These are phyloP conservation scores for Entrophospora sp. DNA, from an alignment of 192 early-diverging fungal species.

Conservation along the genomic window DNA sequence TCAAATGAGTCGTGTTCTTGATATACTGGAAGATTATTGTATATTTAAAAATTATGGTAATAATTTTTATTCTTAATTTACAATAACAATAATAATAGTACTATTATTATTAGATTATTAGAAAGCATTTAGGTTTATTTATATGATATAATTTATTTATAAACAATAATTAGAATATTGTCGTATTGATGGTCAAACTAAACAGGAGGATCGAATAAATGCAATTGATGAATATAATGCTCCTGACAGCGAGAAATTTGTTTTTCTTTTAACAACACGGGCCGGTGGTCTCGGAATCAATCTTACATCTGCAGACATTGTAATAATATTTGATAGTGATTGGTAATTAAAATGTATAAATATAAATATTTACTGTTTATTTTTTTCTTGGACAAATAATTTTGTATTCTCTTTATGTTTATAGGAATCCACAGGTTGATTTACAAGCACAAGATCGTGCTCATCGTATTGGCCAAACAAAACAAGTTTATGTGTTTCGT, in stretches of 20 bases:
- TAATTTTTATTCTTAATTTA: too few relatives aligned
- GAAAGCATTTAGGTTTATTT: neutral
- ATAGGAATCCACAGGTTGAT: conserved; percentile 76
- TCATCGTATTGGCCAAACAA: conserved; percentile 98
- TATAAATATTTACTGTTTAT: neutral
- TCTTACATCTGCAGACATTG: conserved; percentile 89
- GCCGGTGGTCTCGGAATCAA: conserved; percentile 98
- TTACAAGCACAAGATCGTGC: conserved; percentile 95
- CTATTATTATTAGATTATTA: too few relatives aligned
- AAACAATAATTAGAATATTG: conserved; percentile 59
- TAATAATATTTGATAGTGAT: conserved; percentile 94
- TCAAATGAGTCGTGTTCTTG: conserved; percentile 97
- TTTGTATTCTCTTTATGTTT: neutral
- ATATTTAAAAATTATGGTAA: conserved; percentile 74
- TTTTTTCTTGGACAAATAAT: neutral
- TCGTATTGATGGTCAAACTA: conserved; percentile 93
- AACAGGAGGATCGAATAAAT: conserved; percentile 85
- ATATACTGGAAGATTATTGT: conserved; percentile 98
- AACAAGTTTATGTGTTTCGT: conserved; percentile 93
- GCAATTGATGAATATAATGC: conserved; percentile 93
- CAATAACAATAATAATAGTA: too few relatives aligned
- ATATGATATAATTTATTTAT: neutral
- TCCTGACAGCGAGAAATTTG: conserved; percentile 84
- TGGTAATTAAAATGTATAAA: too few relatives aligned
- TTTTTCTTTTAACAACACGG: conserved; percentile 93